Evolutionary conservation across 495 filamentous ascomycete genomes (phyloP).

Genomic region (Collariella sp.): DNA sequence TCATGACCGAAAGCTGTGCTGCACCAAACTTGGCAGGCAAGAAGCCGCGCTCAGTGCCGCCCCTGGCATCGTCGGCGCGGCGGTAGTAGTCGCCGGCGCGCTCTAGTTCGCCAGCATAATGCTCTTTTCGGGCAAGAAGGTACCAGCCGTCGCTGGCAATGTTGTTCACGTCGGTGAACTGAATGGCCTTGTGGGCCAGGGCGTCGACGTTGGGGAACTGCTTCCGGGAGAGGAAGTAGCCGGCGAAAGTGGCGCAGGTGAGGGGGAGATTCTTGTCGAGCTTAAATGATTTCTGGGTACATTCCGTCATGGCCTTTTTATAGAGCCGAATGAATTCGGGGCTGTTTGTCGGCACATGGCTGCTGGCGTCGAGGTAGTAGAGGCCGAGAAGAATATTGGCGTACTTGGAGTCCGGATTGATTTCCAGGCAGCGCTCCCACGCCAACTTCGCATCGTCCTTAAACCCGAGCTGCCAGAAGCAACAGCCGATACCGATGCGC

Average conservation of each 20-base stretch:
- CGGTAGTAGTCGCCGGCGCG: slow-evolving; percentile 74
- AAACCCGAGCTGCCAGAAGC: slow-evolving; percentile 87
- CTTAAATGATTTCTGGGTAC: slow-evolving; percentile 90
- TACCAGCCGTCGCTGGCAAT: slow-evolving; percentile 98
- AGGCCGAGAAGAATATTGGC: slow-evolving; percentile 84
- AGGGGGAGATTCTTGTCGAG: slow-evolving; percentile 87
- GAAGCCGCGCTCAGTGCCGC: slow-evolving; percentile 78
- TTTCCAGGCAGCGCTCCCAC: slow-evolving; percentile 78
- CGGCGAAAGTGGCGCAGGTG: slow-evolving; percentile 80
- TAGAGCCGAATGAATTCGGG: slow-evolving; percentile 72
- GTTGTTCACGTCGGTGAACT: slow-evolving; percentile 87
- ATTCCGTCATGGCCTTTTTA: slow-evolving; percentile 87
- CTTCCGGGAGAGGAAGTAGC: slow-evolving; percentile 77
- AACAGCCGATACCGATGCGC: slow-evolving; percentile 88
- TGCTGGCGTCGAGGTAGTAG: slow-evolving; percentile 76
- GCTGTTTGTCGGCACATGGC: slow-evolving; percentile 62
- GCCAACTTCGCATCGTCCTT: slow-evolving; percentile 85
- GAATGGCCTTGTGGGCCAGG: slow-evolving; percentile 85
- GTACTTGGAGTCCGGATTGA: slow-evolving; percentile 84
- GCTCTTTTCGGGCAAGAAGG: slow-evolving; percentile 78
- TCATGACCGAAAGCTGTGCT: slow-evolving; percentile 77
- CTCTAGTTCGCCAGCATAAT: slow-evolving; percentile 58
- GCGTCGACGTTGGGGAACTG: slow-evolving; percentile 68
- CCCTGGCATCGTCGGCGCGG: slow-evolving; percentile 79
- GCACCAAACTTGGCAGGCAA: slow-evolving; percentile 87